Evolutionary conservation across 2,329 filamentous ascomycete species (phyloP), one percentile per base, ranked within the genome.

Genomic region (Aspergillus brunneoviolaceus): DNA sequence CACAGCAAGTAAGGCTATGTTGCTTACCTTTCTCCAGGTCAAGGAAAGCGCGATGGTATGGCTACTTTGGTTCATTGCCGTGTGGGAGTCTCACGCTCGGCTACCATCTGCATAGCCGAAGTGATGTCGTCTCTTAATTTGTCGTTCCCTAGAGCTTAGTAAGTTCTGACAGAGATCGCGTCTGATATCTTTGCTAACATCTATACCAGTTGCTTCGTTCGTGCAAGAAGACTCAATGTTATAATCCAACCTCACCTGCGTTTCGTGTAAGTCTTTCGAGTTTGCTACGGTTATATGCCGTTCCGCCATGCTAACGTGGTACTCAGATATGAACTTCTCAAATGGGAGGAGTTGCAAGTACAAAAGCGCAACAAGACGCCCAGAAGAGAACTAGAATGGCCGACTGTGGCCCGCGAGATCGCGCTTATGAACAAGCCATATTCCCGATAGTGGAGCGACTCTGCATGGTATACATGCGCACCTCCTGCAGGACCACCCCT

Each of bases 31-130:
- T n/a, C 3, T 9, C 33, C 69, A 97, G 95, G 92, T 67, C 87
- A 87, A 67, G 93, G 94, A 39, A 90, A 89, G 71, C 79, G 79
- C 42, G 89, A 90, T 49, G 89, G 89, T 31, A 91, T 86, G 4
- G 92, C 94, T 25, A 98, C 95, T 0, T 83, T 99, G 59, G 95
- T 99, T 16, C 95, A 99, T 74, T 99, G 95, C 74, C 89, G 95
- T 19, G 95, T 99, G 7, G 95, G 95, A 51, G 95, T 99, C 57
- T 97, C 93, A 54, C 87, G 95, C 55, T 96, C 92, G 63, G 95
- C 95, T 12, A 99, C 94, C 1, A 97, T 99, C 63, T 98, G 95
- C 74, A 99, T 99, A 70, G 95, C 95, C n/a, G 93, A 98, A 76
- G 92, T 98, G 39, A 99, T 99, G 95, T 87, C 89, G 39, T 83